These are phyloP conservation scores for Rhizopus sp. DNA, from an alignment of 371 early-diverging fungal species.

Conservation along the genomic window DNA sequence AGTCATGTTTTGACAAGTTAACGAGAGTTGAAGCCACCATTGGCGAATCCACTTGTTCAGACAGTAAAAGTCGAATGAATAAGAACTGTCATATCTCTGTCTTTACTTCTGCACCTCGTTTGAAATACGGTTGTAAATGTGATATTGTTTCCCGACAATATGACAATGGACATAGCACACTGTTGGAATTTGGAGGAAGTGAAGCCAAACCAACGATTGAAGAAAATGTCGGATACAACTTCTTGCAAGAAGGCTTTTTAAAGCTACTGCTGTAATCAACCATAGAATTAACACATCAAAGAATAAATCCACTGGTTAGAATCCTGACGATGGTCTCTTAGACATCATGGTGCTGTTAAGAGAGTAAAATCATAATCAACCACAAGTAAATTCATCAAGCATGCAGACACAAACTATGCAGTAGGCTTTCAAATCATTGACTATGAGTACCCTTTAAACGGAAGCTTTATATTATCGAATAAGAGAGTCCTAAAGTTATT, in stretches of 20 bases:
- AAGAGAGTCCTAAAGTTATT: too few species aligned
- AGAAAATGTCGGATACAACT: slow-evolving; percentile 5
- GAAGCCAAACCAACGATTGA: slow-evolving; percentile 12
- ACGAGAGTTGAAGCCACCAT: slow-evolving; percentile 3
- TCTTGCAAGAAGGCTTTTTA: slow-evolving; percentile 14
- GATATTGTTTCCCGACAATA: slow-evolving; percentile 14
- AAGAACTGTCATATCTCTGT: background rate
- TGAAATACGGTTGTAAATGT: slow-evolving; percentile 5
- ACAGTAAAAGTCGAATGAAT: background rate
- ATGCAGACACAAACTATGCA: too few species aligned
- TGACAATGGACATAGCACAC: slow-evolving; percentile 1
- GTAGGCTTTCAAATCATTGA: too few species aligned
- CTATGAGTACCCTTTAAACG: too few species aligned
- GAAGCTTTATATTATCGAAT: too few species aligned
- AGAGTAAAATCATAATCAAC: too few species aligned
- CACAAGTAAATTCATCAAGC: too few species aligned
- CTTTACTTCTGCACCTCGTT: background rate
- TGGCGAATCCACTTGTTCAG: slow-evolving; percentile 1
- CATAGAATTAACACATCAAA: too few species aligned
- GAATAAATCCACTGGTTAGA: too few species aligned
- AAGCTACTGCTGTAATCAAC: slow-evolving; percentile 2
- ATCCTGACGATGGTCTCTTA: too few species aligned
- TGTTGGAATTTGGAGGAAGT: slow-evolving; percentile 20
- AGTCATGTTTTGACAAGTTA: slow-evolving; percentile 6
- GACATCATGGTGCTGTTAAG: too few species aligned